Conservation (phyloP, 2,329 filamentous ascomycete species). For the Botrytis aclada region DNA sequence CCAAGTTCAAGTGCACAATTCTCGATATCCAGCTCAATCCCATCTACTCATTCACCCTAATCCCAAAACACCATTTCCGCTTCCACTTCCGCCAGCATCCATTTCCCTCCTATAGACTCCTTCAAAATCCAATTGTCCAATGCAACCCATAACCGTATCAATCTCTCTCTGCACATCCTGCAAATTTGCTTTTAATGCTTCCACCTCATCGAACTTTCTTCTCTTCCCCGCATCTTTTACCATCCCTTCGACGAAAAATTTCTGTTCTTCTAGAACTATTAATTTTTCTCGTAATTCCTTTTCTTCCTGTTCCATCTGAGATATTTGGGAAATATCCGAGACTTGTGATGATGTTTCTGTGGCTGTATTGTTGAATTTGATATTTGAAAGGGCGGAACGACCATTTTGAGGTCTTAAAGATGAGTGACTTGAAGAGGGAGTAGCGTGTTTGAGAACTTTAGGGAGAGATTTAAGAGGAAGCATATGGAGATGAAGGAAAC, state of each 20-base stretch:
- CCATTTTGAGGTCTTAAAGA: conserved; percentile 27
- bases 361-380: conserved; percentile 52
- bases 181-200: conserved; percentile 59
- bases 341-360: conserved; percentile 47
- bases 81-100: conserved; percentile 10
- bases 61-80: conserved; percentile 13
- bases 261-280: conserved; percentile 70
- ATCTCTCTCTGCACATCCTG: conserved; percentile 66
- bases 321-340: conserved; percentile 57
- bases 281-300: conserved; percentile 64
- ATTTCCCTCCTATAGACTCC: conserved; percentile 34
- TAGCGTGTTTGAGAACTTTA: conserved; percentile 59
- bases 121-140: conserved; percentile 51
- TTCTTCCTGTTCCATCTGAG: conserved; percentile 65
- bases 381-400: conserved; percentile 50
- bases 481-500: conserved; percentile 71
- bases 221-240: conserved; percentile 64
- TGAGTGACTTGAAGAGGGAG: conserved; percentile 45
- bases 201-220: conserved; percentile 67
- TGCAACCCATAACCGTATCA: conserved; percentile 56
- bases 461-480: conserved; percentile 63
- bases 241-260: conserved; percentile 70
- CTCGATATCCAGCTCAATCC: not conserved
- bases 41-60: not conserved
- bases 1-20: not conserved